Evolutionary conservation across 139 green algal genomes (phyloP).

Genomic region (Deuterostichococcus epilithicus): DNA sequence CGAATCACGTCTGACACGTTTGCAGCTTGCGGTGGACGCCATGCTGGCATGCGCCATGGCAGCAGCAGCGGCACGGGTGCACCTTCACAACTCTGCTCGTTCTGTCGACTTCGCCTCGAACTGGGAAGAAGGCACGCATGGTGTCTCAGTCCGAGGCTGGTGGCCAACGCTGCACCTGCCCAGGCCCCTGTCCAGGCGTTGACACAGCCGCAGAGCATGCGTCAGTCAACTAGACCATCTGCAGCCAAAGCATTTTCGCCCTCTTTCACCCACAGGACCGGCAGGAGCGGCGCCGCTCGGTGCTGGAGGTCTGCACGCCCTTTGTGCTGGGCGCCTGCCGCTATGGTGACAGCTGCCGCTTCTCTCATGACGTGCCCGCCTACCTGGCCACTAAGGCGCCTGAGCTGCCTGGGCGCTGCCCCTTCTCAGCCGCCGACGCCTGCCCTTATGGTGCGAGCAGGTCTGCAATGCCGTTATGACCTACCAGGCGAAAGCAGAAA

Average conservation of each 20-base stretch:
- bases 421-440: constrained; percentile 32
- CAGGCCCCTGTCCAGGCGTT: too few species aligned
- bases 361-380: constrained; percentile 63
- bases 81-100: too few species aligned
- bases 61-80: too few species aligned
- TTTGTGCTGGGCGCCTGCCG: constrained; percentile 43
- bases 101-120: too few species aligned
- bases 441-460: constrained; percentile 44
- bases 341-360: constrained; percentile 59
- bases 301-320: constrained; percentile 35
- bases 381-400: constrained; percentile 55
- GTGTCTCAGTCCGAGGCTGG: too few species aligned
- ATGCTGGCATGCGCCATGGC: too few species aligned
- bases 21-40: too few species aligned
- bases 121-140: too few species aligned
- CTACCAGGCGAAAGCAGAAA: too few species aligned
- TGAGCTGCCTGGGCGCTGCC: constrained; percentile 73
- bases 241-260: too few species aligned
- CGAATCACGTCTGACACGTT: too few species aligned
- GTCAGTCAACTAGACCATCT: not conserved
- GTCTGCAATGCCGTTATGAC: not conserved
- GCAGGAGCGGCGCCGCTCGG: constrained; percentile 13
- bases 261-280: constrained; percentile 19
- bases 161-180: too few species aligned
- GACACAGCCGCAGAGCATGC: not conserved